These are phyloP conservation scores for Kodamaea sagamina DNA, from an alignment of 805 yeast genomes.

Conservation along the genomic window DNA sequence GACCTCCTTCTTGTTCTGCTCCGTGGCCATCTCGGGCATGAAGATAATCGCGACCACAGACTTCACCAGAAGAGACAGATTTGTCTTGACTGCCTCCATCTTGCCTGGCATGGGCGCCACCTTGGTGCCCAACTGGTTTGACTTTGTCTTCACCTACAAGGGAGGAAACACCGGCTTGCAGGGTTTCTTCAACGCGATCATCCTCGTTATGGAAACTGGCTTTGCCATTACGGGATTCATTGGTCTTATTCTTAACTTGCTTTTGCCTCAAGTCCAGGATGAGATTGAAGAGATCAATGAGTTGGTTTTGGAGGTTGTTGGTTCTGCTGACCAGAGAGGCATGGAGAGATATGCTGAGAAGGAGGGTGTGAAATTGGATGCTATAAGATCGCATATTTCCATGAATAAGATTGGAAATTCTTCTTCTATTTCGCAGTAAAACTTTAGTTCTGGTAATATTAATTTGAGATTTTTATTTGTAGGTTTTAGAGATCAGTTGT, in stretches of 20 bases:
- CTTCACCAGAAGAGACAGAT: slow-evolving; percentile 73
- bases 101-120: slow-evolving; percentile 69
- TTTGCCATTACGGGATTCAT: slow-evolving; percentile 70
- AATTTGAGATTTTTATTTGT: background rate
- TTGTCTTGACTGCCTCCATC: slow-evolving; percentile 65
- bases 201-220: slow-evolving; percentile 70
- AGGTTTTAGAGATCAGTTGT: too few relatives aligned
- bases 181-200: slow-evolving; percentile 70
- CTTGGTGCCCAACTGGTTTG: slow-evolving; percentile 66
- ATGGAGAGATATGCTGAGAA: slow-evolving; percentile 33
- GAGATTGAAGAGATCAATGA: slow-evolving; percentile 50
- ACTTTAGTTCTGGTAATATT: slow-evolving; percentile 5
- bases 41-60: slow-evolving; percentile 61
- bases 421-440: slow-evolving; percentile 6
- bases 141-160: slow-evolving; percentile 59
- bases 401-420: slow-evolving; percentile 6
- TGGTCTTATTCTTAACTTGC: slow-evolving; percentile 59
- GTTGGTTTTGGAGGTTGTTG: slow-evolving; percentile 43
- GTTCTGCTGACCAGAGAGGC: slow-evolving; percentile 42
- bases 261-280: slow-evolving; percentile 61
- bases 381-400: slow-evolving; percentile 15
- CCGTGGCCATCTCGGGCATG: slow-evolving; percentile 76
- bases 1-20: slow-evolving; percentile 74
- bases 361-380: slow-evolving; percentile 33
- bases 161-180: slow-evolving; percentile 58